These are phyloP conservation scores for Hirsutella thompsonii DNA, from an alignment of 2,329 filamentous ascomycete species.

Conservation along the genomic window DNA sequence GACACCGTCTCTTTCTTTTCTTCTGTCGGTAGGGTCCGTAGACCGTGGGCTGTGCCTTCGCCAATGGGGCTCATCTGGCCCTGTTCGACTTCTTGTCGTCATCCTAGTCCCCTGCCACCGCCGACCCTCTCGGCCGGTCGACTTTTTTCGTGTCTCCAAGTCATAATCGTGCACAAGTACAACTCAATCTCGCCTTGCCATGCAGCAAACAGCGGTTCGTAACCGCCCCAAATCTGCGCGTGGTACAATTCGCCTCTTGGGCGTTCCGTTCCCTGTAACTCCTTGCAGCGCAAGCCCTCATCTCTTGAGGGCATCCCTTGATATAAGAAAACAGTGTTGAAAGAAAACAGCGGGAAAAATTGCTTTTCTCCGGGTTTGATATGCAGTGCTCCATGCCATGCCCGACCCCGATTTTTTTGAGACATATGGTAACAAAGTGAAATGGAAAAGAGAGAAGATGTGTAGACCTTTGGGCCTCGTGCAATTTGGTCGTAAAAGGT, in stretches of 20 bases:
- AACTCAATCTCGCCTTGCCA: slow-evolving; percentile 15
- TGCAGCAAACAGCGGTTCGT: slow-evolving; percentile 16
- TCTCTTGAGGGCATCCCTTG: slow-evolving; percentile 6
- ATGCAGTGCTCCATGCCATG: slow-evolving; percentile 37
- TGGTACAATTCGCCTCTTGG: slow-evolving; percentile 15
- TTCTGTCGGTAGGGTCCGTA: background rate
- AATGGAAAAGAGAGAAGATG: background rate
- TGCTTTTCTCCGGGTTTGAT: slow-evolving; percentile 24
- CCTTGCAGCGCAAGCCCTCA: slow-evolving; percentile 5
- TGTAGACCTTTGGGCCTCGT: slow-evolving; percentile 8
- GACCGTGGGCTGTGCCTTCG: background rate
- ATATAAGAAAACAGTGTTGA: slow-evolving; percentile 9
- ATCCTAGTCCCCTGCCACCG: slow-evolving; percentile 6
- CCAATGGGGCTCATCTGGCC: no score
- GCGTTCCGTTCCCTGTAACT: slow-evolving; percentile 11
- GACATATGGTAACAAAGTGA: slow-evolving; percentile 7
- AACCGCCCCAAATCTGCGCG: slow-evolving; percentile 9
- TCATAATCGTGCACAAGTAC: slow-evolving; percentile 8
- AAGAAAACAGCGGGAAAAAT: slow-evolving; percentile 11
- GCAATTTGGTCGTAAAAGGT: background rate
- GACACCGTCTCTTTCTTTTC: background rate
- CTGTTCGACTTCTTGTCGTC: slow-evolving; percentile 6
- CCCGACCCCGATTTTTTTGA: slow-evolving; percentile 11
- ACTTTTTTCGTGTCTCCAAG: slow-evolving; percentile 1
- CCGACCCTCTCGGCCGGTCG: slow-evolving; percentile 4